Percentiles rank a stretch among this genome's conserved stretches.
phyloP scores from a whole-genome alignment of 148 eudicot genomes.

The Bassia scoparia region DNA sequence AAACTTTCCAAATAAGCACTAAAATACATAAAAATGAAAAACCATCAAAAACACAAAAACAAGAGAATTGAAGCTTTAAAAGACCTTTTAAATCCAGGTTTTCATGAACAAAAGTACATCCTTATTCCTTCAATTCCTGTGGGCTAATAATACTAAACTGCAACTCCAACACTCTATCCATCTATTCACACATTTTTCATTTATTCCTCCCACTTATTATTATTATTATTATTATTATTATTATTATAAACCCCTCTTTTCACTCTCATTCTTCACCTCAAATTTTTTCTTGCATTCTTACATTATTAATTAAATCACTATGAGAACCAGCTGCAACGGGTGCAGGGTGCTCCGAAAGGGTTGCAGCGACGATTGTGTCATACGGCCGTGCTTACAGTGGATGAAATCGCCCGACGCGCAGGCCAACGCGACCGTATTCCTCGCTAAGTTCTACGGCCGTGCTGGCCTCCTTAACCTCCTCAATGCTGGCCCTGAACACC shows the following conservation, averaged over 20 bases:
- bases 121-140: conserved; percentile 9
- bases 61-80: neutral
- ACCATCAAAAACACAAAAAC: neutral
- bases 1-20: conserved; percentile 24
- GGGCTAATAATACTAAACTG: conserved; percentile 14
- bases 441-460: conserved; percentile 63
- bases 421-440: conserved; percentile 56
- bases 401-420: conserved; percentile 47
- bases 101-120: conserved; percentile 25
- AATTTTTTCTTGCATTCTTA: neutral
- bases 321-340: conserved; percentile 60
- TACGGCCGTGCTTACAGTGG: conserved; percentile 53
- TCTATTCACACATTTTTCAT: neutral
- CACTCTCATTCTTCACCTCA: neutral
- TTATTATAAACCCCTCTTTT: neutral
- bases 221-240: no score
- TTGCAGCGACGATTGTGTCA: conserved; percentile 44
- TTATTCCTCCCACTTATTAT: no score
- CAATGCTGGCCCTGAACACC: conserved; percentile 43
- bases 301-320: neutral
- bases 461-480: conserved; percentile 58
- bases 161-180: neutral
- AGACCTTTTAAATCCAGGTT: conserved; percentile 19
- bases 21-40: neutral
- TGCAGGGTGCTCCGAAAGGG: conserved; percentile 57